Evolutionary conservation across 345 rosid genomes (phyloP), one percentile per base, ranked within the genome.

Genomic region (Aquilaria malaccensis): DNA sequence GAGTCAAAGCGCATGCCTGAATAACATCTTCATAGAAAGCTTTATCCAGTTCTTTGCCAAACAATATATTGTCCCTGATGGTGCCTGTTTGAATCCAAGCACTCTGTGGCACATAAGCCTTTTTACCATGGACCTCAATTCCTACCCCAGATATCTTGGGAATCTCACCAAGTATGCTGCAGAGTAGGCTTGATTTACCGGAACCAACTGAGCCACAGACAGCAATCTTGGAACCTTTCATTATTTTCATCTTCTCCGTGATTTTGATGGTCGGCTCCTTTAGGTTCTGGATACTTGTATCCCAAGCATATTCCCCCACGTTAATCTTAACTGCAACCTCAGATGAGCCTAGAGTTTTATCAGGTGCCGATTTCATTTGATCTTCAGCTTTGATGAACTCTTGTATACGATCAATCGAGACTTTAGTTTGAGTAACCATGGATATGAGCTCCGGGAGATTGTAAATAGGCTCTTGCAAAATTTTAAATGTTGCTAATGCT

Each of bases 21-120:
- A 80, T 50, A 53, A 88, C 91, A 50, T 56, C 73, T 59, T 82
- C 74, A 52, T 81, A 85, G 52, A 76, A 74, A 41, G 64, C 65
- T 4, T 74, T 56, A 45, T 79, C 55, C 81, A 82, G 75, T 13
- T 71, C 67, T 77, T 68, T 72, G 14, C 96, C 96, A 45, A 86
- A 86, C 72, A 80, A 12, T 51, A 91, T 77, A 56, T 91, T 91
- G 60, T 86, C 95, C 71, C 80, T 79, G 11, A 85, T 72, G 22
- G 77, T 86, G 14, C 95, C 81, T 0, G 91, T 85, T 66, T 83
- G 96, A 73, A 83, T 82, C 98, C 98, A 91, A 49, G 94, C 82
- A 45, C 86, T 80, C 67, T 88, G 91, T 10, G 94, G 80, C 32
- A 84, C 88, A 70, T 84, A 85, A 37, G 95, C 90, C 73, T 75